Base-by-base conservation (phyloP, 257 asterid species). In the Scutellaria minor region DNA sequence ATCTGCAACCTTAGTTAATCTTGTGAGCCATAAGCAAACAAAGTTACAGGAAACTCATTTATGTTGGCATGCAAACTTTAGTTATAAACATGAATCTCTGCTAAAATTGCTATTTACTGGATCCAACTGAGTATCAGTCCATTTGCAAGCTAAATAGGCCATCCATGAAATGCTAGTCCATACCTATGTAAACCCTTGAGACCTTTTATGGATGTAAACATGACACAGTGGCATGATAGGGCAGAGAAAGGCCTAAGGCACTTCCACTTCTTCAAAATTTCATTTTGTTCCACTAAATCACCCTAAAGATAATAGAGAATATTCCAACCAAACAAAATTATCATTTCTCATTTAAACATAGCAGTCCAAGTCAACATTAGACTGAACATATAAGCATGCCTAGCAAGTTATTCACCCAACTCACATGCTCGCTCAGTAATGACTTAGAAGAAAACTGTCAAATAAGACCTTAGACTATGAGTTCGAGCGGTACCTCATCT, bases 401-500 rank as follows among this genome's bases (percentile, higher is more conserved):
- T 22, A 31, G 6, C 35, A 7, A 37, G 45, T 60, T 14, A 41
- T 18, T 15, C 42, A 66, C 41, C 47, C 64, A 63, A 54, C 42
- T 53, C 65, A 67, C 52, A 60, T 58, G 24, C 40, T 4, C 39
- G 14, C 58, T 18, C 63, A 35, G 24, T 15, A 20, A 14, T 44
- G 58, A 22, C 62, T 47, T 12, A 71, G 57, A 68, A 52, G 39
- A 52, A 68, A 55, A 57, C 53, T 48, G 50, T 46, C 27, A 18
- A 55, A 73, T 22, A 46, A 60, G 24, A 63, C 52, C 15, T 50
- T 20, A 46, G 51, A 55, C 27, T 50, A 20, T 7, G 64, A 41
- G 75, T 66, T 61, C 51, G 66, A 64, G 71, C 40, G 55, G 52
- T 70, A 90, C 97, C 96, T 92, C 98, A 72, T 92, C 96, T 65